Base-by-base conservation (phyloP, 2,329 filamentous ascomycete species). In the Diaporthe amygdali region DNA sequence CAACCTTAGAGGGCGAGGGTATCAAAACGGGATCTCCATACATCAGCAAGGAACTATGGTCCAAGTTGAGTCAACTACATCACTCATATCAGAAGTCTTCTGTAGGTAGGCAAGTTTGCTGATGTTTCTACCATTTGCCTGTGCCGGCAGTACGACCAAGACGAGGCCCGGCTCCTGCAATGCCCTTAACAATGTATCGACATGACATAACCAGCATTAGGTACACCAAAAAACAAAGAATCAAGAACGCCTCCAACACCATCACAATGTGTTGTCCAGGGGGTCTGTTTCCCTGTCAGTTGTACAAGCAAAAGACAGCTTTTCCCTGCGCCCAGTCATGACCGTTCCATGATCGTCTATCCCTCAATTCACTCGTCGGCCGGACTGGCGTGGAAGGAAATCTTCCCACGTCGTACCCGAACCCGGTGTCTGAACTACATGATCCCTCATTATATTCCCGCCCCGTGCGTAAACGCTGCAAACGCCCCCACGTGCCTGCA, bases 221-320 rank as follows among this genome's bases (percentile, higher is more conserved):
- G 12, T 39, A 70, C 66, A 46, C 44, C 59, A 37, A 49, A 27
- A 51, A 61, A 56, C 54, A 47, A 69, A 22, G 54, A 34, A 61
- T 64, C 54, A 27, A 69, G 66, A 72, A 72, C 71, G 71, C 71
- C 71, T 61, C 71, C 55, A 72, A 72, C 71, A 72, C 71, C 71
- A 52, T 61, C 46, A 71, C 27, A 54, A 59, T 61, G 47, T 51
- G 20, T 63, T 64, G 59, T 64, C 44, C 59, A 64, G 59, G 41
- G 59, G 47, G 39, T 49, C 39, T 59, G 66, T 34, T 37, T 37
- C 44, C 66, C 52, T 25, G 47, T 54, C 52, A 49, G 15, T 59
- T 68, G 44, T 64, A 64, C 44, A 68, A 68, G 41, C 66, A 68
- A 59, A 46, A 59, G 66, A 68, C 66, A 59, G 44, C 44, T 41